Conservation (phyloP, 495 filamentous ascomycete genomes). For the Tricharina praecox region DNA sequence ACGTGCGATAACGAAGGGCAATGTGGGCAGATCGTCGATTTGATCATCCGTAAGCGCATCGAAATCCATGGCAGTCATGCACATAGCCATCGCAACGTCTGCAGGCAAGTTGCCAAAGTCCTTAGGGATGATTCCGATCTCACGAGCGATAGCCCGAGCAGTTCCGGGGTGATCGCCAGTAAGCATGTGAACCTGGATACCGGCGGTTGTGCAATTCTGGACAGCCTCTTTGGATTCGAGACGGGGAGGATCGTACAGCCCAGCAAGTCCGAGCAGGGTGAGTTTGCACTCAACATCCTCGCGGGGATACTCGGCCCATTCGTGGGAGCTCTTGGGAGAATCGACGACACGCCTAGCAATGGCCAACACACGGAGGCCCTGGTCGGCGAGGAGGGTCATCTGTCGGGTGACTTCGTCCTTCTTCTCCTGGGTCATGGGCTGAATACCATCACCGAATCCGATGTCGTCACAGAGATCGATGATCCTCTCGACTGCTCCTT, state of each 20-base stretch:
- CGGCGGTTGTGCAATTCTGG: slow-evolving; percentile 46
- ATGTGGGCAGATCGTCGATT: slow-evolving; percentile 30
- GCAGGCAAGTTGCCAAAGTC: slow-evolving; percentile 34
- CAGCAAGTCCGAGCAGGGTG: slow-evolving; percentile 49
- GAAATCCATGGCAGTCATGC: slow-evolving; percentile 33
- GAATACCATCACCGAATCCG: slow-evolving; percentile 35
- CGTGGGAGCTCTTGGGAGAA: slow-evolving; percentile 4
- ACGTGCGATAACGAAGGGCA: slow-evolving; percentile 35
- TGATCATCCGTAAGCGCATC: slow-evolving; percentile 32
- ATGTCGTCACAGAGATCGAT: slow-evolving; percentile 51
- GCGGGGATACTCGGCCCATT: slow-evolving; percentile 23
- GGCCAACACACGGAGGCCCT: slow-evolving; percentile 70
- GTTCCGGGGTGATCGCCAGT: slow-evolving; percentile 62
- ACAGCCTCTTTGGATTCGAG: slow-evolving; percentile 51
- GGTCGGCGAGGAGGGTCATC: slow-evolving; percentile 49
- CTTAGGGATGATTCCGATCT: slow-evolving; percentile 55
- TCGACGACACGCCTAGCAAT: slow-evolving; percentile 38
- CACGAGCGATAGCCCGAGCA: slow-evolving; percentile 55
- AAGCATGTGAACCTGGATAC: slow-evolving; percentile 65
- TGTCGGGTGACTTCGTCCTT: slow-evolving; percentile 45
- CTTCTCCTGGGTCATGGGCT: slow-evolving; percentile 39
- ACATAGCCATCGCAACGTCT: slow-evolving; percentile 27
- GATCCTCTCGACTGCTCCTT: slow-evolving; percentile 67
- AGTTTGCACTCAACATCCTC: slow-evolving; percentile 39
- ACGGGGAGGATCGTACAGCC: slow-evolving; percentile 59